Conservation (phyloP, 331 rosid species). For the Saraca asoca region DNA sequence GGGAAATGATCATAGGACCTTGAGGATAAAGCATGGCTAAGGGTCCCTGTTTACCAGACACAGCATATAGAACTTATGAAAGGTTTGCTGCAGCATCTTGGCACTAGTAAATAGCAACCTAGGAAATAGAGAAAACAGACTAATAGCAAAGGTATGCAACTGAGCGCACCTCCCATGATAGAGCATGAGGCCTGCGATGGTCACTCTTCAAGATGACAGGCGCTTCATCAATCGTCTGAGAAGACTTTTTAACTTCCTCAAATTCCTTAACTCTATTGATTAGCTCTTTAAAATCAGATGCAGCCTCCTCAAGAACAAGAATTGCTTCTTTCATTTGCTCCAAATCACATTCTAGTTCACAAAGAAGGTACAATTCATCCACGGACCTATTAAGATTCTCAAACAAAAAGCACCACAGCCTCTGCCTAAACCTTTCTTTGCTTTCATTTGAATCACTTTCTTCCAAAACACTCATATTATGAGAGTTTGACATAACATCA, state of each 20-base stretch:
- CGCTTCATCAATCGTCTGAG: constrained; percentile 65
- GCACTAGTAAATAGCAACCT: constrained; percentile 34
- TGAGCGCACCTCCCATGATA: constrained; percentile 94
- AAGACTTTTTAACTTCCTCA: constrained; percentile 76
- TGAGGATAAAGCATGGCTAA: not conserved
- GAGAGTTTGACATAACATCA: constrained; percentile 48
- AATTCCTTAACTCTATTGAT: constrained; percentile 86
- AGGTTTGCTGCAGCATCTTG: constrained; percentile 32
- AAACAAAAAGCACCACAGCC: constrained; percentile 98
- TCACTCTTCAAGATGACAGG: constrained; percentile 83
- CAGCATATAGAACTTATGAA: constrained; percentile 24
- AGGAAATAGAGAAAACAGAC: constrained; percentile 30
- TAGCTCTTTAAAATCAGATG: constrained; percentile 89
- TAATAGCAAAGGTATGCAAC: constrained; percentile 26
- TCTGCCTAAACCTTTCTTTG: constrained; percentile 95
- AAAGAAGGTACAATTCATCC: constrained; percentile 97
- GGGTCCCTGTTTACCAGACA: constrained; percentile 22
- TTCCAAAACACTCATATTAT: constrained; percentile 50
- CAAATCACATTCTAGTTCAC: constrained; percentile 92
- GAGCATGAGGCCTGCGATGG: constrained; percentile 97
- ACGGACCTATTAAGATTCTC: constrained; percentile 98
- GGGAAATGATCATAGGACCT: not conserved
- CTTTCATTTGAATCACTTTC: constrained; percentile 76
- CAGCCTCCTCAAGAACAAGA: constrained; percentile 98
- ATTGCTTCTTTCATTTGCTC: constrained; percentile 98